Evolutionary conservation across 768 basidiomycete species (phyloP).

Genomic region (Coprinellus micaceus): DNA sequence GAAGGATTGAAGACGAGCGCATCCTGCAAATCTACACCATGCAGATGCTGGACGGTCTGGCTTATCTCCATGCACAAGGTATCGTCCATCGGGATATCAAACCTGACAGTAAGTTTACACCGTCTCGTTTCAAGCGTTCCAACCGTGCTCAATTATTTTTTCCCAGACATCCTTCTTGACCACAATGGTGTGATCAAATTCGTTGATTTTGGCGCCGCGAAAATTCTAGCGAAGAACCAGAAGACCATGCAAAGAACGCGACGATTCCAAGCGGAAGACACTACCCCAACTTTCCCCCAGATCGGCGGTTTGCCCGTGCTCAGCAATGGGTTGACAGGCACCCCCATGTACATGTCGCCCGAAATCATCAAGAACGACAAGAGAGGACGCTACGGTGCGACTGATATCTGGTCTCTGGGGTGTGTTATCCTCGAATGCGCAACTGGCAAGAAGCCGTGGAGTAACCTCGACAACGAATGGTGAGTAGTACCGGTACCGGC

Average conservation of each 20-base stretch:
- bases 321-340: constrained; percentile 90
- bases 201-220: constrained; percentile 97
- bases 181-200: constrained; percentile 91
- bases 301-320: constrained; percentile 45
- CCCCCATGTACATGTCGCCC: constrained; percentile 99
- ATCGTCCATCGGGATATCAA: constrained; percentile 97
- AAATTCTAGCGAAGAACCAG: constrained; percentile 88
- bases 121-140: neutral
- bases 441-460: constrained; percentile 97
- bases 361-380: constrained; percentile 96
- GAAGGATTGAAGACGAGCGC: constrained; percentile 93
- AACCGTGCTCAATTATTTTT: constrained; percentile 7
- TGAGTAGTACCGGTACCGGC: constrained; percentile 29
- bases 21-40: constrained; percentile 94
- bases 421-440: constrained; percentile 97
- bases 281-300: constrained; percentile 28
- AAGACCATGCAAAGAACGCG: constrained; percentile 76
- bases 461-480: constrained; percentile 99
- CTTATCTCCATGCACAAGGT: constrained; percentile 88
- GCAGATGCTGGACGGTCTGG: constrained; percentile 93
- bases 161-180: constrained; percentile 87
- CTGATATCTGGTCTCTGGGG: constrained; percentile 98
- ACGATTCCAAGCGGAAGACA: constrained; percentile 44
- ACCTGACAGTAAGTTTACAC: constrained; percentile 80
- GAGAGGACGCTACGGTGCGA: constrained; percentile 84